Conservation (phyloP, 371 early-diverging fungal genomes). For the Lichtheimia corymbifera region DNA sequence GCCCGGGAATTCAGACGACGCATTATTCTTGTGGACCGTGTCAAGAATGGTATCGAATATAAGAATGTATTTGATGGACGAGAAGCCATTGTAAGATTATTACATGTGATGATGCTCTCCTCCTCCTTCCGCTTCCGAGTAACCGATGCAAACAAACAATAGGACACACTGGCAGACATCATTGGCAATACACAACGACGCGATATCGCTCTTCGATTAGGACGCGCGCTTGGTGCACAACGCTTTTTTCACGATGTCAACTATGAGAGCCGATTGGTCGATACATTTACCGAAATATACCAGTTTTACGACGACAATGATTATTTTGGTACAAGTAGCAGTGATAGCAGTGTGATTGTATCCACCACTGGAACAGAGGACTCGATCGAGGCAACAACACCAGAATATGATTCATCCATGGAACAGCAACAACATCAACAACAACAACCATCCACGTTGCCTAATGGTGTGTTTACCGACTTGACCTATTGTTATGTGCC, state of each 20-base stretch:
- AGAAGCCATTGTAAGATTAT: slow-evolving; percentile 64
- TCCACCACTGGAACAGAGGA: slow-evolving; percentile 5
- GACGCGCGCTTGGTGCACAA: slow-evolving; percentile 79
- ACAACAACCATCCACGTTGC: not conserved
- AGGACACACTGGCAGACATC: slow-evolving; percentile 63
- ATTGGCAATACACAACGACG: slow-evolving; percentile 72
- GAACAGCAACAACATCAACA: not conserved
- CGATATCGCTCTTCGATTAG: slow-evolving; percentile 73
- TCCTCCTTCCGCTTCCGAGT: no score
- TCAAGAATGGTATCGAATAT: slow-evolving; percentile 82
- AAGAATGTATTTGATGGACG: slow-evolving; percentile 79
- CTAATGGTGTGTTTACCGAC: slow-evolving; percentile 48
- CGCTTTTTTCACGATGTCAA: slow-evolving; percentile 83
- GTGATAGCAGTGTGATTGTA: slow-evolving; percentile 12
- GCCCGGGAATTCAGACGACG: slow-evolving; percentile 69
- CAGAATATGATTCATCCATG: not conserved
- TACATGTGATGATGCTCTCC: not conserved
- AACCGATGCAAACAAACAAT: no score
- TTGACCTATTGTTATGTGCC: slow-evolving; percentile 59
- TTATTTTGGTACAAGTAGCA: slow-evolving; percentile 7
- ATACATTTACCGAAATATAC: slow-evolving; percentile 73
- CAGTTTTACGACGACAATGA: slow-evolving; percentile 52
- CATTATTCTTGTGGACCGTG: slow-evolving; percentile 51
- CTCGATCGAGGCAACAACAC: not conserved
- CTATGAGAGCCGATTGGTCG: slow-evolving; percentile 73